phyloP scores from a whole-genome alignment of 2,329 filamentous ascomycete genomes.

The Neurospora crassa region DNA sequence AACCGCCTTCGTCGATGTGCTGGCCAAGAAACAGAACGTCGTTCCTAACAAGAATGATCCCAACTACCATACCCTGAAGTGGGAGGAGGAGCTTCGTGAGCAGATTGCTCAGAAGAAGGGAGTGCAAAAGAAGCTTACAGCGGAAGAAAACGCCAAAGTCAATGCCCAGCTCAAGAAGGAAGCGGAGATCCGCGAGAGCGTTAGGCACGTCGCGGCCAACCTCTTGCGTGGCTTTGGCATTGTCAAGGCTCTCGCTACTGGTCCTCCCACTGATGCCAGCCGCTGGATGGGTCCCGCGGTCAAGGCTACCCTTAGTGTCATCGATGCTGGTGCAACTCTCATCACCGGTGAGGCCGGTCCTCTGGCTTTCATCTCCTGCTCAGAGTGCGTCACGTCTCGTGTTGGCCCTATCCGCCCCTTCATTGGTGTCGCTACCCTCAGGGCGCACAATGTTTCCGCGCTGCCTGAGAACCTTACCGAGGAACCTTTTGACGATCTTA shows the following conservation, averaged over 20 bases:
- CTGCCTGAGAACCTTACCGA: constrained; percentile 63
- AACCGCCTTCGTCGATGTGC: constrained; percentile 79
- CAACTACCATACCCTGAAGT: constrained; percentile 92
- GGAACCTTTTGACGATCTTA: constrained; percentile 73
- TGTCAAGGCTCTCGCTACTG: constrained; percentile 69
- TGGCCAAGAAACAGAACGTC: constrained; percentile 67
- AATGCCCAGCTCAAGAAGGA: constrained; percentile 88
- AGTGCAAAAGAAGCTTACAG: constrained; percentile 77
- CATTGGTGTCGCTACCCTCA: constrained; percentile 77
- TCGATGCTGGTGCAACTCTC: constrained; percentile 71
- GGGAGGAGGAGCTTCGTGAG: constrained; percentile 84
- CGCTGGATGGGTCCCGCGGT: constrained; percentile 83
- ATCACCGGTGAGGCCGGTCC: constrained; percentile 74
- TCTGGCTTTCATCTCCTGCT: constrained; percentile 68
- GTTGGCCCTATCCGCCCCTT: constrained; percentile 72
- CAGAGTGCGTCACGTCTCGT: constrained; percentile 63
- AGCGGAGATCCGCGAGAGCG: constrained; percentile 62
- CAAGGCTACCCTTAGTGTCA: constrained; percentile 59
- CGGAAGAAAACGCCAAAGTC: constrained; percentile 83
- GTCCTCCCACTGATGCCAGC: constrained; percentile 80
- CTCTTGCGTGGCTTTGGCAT: constrained; percentile 79
- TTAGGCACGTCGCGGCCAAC: constrained; percentile 59
- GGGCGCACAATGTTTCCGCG: constrained; percentile 64
- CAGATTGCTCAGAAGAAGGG: constrained; percentile 93
- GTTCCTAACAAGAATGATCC: constrained; percentile 82